Evolutionary conservation across 139 green algal genomes (phyloP), one percentile per base, ranked within the genome.

Genomic region (Pedinophyceae sp.): DNA sequence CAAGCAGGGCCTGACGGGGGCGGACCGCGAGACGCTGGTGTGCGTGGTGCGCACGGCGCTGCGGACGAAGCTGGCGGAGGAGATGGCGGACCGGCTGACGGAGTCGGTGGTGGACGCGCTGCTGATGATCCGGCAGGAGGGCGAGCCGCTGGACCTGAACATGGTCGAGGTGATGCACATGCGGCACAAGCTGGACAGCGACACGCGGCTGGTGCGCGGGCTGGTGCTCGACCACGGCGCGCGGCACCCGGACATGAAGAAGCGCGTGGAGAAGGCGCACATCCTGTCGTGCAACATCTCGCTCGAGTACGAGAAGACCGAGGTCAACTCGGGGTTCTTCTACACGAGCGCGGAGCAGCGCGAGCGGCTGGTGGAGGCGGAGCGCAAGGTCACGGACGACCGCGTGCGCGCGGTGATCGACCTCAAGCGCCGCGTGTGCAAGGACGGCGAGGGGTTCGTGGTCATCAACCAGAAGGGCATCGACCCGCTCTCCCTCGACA

Each of bases 381-480:
- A 98, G 75, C 66, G 91, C 2, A 69, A 76, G n/a, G 82, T 85
- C 63, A 88, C 81, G 2, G 89, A 98, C 64, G 87, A 93, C 47
- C 76, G 82, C 24, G 93, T 97, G 52, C 78, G 84, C 45, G 58
- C 51, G 23, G 46, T 48, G 19, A 26, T 57, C 27, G 30, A 45
- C 30, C 30, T 57, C 17, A 58, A 53, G 30, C 17, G 18, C 3
- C 22, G 85, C 79, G 74, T 97, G 52, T 95, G 88, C 69, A 64
- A 72, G 47, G 69, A 48, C 29, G 78, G 87, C 48, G 80, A 91
- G 67, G 64, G 59, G 34, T 96, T 99, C 70, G 84, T 95, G 45
- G 70, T 99, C 39, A 92, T 99, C 64, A 99, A 98, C 68, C 84
- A 95, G 60, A 99, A 99, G 75, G 91, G 91, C 64, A 99, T 98